phyloP scores from a whole-genome alignment of 805 yeast species.

The Danielia oregonensis region DNA sequence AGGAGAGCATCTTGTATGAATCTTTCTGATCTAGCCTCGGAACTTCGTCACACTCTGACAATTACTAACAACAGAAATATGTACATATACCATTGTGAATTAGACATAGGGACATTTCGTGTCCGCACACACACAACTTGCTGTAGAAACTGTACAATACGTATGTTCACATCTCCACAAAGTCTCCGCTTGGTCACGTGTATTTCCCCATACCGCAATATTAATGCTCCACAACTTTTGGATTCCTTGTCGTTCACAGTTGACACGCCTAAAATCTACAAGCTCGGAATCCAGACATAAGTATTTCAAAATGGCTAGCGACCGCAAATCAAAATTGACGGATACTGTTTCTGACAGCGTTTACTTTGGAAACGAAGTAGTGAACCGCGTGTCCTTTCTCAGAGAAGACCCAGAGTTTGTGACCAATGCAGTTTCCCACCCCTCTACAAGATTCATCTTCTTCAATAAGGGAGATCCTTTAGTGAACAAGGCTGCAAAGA shows the following conservation, averaged over 20 bases:
- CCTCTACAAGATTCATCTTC: constrained; percentile 49
- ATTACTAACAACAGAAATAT: constrained; percentile 10
- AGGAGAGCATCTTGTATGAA: constrained; percentile 20
- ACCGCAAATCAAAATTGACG: background rate
- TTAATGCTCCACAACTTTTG: too few relatives aligned
- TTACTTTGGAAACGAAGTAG: constrained; percentile 47
- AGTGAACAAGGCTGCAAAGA: constrained; percentile 23
- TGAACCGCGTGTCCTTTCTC: constrained; percentile 63
- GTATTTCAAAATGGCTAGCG: constrained; percentile 12
- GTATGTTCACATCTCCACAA: too few relatives aligned
- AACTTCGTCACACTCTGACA: background rate
- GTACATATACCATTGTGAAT: constrained; percentile 8
- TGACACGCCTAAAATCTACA: too few relatives aligned
- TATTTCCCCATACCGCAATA: too few relatives aligned
- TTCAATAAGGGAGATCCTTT: constrained; percentile 30
- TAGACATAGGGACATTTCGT: too few relatives aligned
- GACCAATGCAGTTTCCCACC: constrained; percentile 39
- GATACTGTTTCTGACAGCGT: constrained; percentile 12
- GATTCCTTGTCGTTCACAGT: too few relatives aligned
- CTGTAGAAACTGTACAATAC: too few relatives aligned
- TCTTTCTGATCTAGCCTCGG: constrained; percentile 13
- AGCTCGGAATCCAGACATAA: too few relatives aligned
- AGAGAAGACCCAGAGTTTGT: constrained; percentile 55
- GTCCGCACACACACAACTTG: too few relatives aligned
- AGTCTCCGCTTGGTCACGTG: too few relatives aligned